A percentile compares a stretch with the other conserved stretches of the same genome.
Conservation (phyloP, 768 basidiomycete genomes). For the Podaxis sp. region DNA sequence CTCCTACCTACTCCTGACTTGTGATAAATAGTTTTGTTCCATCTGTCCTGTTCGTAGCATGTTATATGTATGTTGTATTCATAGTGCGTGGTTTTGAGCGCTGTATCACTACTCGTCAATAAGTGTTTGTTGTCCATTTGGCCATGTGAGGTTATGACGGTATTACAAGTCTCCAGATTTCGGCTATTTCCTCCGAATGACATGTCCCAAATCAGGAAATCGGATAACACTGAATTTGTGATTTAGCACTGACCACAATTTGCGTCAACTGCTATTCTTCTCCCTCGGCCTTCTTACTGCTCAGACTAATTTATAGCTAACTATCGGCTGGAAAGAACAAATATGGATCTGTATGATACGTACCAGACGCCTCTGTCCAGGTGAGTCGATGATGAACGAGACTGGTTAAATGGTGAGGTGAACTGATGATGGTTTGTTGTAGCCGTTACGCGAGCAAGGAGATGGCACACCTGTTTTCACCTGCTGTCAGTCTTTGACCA, state of each 20-base stretch:
- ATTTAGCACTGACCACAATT: background rate
- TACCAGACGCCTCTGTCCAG: constrained; percentile 83
- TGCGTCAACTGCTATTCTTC: background rate
- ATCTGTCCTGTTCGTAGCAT: background rate
- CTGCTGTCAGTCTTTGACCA: constrained; percentile 53
- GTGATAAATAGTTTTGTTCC: constrained; percentile 4
- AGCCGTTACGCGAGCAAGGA: constrained; percentile 99
- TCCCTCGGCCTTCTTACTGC: background rate
- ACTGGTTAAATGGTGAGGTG: background rate
- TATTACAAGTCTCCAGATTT: background rate
- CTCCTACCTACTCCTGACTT: background rate
- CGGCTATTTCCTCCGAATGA: background rate
- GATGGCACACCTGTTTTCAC: constrained; percentile 97
- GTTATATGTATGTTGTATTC: constrained; percentile 8
- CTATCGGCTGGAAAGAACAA: background rate
- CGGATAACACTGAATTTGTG: background rate
- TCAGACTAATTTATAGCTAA: background rate
- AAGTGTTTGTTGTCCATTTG: background rate
- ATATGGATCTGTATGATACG: constrained; percentile 62
- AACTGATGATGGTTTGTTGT: constrained; percentile 1
- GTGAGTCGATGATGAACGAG: constrained; percentile 27
- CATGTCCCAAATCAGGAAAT: background rate
- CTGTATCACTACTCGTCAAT: constrained; percentile 4
- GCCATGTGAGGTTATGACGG: background rate
- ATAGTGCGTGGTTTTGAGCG: constrained; percentile 7